Evolutionary conservation across 306 rosid genomes (phyloP).

Genomic region (Acacia acuminata): DNA sequence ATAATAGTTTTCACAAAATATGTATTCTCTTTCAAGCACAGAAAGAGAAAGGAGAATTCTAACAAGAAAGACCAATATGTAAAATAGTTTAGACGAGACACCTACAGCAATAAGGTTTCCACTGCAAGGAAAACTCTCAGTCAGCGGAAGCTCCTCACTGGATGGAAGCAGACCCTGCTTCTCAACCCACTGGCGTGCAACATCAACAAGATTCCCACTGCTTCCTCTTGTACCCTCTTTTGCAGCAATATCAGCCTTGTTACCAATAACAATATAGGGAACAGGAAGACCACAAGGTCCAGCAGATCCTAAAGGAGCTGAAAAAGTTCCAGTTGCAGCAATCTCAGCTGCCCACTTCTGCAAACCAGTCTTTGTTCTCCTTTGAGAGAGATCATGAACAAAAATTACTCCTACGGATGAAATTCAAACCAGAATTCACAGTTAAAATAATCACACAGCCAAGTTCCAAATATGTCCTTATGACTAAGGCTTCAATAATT

Average conservation of each 20-base stretch:
- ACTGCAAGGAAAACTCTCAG: slow-evolving; percentile 85
- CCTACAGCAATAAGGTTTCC: slow-evolving; percentile 88
- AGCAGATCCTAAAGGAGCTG: slow-evolving; percentile 93
- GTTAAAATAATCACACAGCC: slow-evolving; percentile 24
- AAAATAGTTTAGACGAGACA: slow-evolving; percentile 13
- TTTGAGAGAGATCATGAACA: slow-evolving; percentile 98
- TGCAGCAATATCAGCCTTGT: slow-evolving; percentile 94
- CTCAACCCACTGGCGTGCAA: slow-evolving; percentile 98
- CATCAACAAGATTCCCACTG: slow-evolving; percentile 97
- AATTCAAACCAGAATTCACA: slow-evolving; percentile 34
- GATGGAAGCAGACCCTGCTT: slow-evolving; percentile 97
- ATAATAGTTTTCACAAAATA: neutral
- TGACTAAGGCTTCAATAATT: slow-evolving; percentile 18
- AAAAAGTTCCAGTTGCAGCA: slow-evolving; percentile 86
- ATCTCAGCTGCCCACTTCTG: slow-evolving; percentile 97
- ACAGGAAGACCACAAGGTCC: slow-evolving; percentile 98
- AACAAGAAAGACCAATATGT: neutral
- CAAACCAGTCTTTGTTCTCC: slow-evolving; percentile 91
- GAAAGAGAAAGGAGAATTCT: slow-evolving; percentile 18
- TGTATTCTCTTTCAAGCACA: slow-evolving; percentile 14
- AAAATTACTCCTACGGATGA: slow-evolving; percentile 82
- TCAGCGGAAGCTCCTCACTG: slow-evolving; percentile 96
- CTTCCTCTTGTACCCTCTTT: slow-evolving; percentile 92
- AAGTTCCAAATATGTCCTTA: slow-evolving; percentile 4
- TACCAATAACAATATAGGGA: slow-evolving; percentile 84